Percentiles rank a stretch among this genome's conserved stretches.
Conservation (phyloP, 257 asterid genomes). For the Fraxinus excelsior region DNA sequence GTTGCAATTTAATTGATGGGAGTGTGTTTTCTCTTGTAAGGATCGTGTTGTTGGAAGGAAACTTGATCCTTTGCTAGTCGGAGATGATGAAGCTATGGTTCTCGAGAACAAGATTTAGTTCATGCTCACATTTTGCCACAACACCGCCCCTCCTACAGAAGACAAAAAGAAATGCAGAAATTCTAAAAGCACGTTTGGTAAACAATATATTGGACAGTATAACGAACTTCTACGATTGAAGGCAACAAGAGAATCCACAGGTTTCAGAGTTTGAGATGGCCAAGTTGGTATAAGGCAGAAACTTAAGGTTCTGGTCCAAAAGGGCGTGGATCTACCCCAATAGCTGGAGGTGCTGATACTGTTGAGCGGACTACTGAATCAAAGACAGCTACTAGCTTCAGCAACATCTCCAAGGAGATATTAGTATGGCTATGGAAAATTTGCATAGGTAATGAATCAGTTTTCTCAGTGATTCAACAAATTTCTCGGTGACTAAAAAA, state of each 20-base stretch:
- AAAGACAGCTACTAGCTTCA: no score
- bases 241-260: no score
- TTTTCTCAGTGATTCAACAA: neutral
- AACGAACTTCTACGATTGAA: no score
- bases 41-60: conserved; percentile 11
- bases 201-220: no score
- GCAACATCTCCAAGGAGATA: no score
- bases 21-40: conserved; percentile 7
- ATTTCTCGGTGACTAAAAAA: neutral
- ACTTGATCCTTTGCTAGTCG: conserved; percentile 3
- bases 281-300: conserved; percentile 99
- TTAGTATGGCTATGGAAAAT: no score
- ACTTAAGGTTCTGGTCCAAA: conserved; percentile 99
- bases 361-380: no score
- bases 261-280: conserved; percentile 68
- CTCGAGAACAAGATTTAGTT: conserved; percentile 62
- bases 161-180: neutral
- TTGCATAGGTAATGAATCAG: neutral
- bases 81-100: conserved; percentile 17
- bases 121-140: conserved; percentile 65
- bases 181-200: no score
- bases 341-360: no score
- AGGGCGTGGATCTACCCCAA: conserved; percentile 64
- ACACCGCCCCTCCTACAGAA: conserved; percentile 76
- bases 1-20: conserved; percentile 19